phyloP scores from a whole-genome alignment of 148 eudicot species.

The Fallopia convolvulus region DNA sequence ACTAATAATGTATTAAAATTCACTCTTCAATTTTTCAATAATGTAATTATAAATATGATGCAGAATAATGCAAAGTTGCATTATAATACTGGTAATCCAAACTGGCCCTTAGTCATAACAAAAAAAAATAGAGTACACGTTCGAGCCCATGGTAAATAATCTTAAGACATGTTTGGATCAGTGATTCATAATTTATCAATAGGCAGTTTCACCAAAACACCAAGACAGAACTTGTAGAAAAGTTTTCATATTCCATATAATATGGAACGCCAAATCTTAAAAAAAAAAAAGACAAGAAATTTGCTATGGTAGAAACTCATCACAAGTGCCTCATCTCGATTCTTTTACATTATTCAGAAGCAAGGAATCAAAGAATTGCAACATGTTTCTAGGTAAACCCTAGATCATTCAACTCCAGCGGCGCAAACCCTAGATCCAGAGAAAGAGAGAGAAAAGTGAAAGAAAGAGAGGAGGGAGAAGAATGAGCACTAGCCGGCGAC shows the following conservation, averaged over 20 bases:
- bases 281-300: background rate
- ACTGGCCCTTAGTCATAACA: too few species aligned
- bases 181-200: background rate
- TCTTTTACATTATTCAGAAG: slow-evolving; percentile 12
- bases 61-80: too few species aligned
- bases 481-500: too few species aligned
- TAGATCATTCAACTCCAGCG: too few species aligned
- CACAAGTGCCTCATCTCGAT: slow-evolving; percentile 2
- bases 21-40: too few species aligned
- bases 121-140: too few species aligned
- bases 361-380: background rate
- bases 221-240: background rate
- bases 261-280: background rate
- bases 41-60: too few species aligned
- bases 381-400: slow-evolving; percentile 11
- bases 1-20: too few species aligned
- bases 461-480: too few species aligned
- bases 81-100: too few species aligned
- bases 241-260: slow-evolving; percentile 1
- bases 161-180: background rate
- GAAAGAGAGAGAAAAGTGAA: too few species aligned
- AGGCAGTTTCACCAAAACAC: background rate
- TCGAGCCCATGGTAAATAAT: background rate
- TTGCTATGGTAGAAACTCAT: background rate
- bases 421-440: too few species aligned